Base-by-base conservation (phyloP, 768 basidiomycete genomes). In the Collybia sordida region DNA sequence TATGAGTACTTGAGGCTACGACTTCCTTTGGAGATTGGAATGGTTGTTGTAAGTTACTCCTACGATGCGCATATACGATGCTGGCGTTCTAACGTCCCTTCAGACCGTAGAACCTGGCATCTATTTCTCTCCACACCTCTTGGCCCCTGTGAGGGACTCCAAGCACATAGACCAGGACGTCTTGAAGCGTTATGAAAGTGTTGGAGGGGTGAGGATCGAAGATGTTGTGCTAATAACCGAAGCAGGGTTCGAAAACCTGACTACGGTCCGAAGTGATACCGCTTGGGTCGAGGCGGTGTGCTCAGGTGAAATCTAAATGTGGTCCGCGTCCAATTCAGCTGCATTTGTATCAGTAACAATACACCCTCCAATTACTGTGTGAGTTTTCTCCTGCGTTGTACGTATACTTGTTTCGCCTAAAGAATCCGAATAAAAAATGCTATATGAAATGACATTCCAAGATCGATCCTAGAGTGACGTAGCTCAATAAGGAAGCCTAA, bases 191-290 rank as follows among this genome's bases (percentile, higher is more conserved):
- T 98, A 93, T 60, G 85, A 90, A 59, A 68, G 71, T 27, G 90
- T 98, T 19, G 96, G 96, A 12, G 96, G 95, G 0, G 88, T 98
- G 2, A 72, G 95, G 44, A 95, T 98, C 55, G 96, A 98, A 66
- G 96, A 98, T 64, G 93, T 89, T 23, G 79, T 98, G 3, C 67
- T 90, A 6, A 84, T 99, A 53, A 92, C 84, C 0, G 66, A 74
- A 50, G 73, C 77, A 11, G 90, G 90, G 6, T 82, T 78, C 58
- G 85, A 93, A 71, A 96, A 94, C 68, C 61, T 97, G 54, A 97
- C 96, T 0, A 88, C 85, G 6, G 89, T 92, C 8, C 80, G 74
- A 48, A 93, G 93, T 63, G 92, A 91, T 49, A 79, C 87, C 3
- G 82, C 77, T 2, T 93, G 90, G 84, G 61, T 98, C 6, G 96